These are phyloP conservation scores for Mucor irregularis DNA, from an alignment of 371 early-diverging fungal species.

Conservation along the genomic window DNA sequence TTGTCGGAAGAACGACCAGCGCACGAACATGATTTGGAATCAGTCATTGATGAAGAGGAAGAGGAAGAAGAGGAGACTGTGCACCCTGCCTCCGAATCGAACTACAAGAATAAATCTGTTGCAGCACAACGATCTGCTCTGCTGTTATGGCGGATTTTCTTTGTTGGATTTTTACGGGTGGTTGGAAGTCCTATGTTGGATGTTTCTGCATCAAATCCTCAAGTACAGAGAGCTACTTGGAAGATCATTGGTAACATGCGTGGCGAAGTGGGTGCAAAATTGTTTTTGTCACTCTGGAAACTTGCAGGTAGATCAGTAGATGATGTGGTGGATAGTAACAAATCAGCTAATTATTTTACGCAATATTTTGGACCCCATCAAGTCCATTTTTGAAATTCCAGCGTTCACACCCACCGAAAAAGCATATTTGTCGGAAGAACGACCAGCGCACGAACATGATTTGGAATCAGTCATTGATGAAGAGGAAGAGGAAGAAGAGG, in stretches of 20 bases:
- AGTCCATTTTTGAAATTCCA: conserved; percentile 45
- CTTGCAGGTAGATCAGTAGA: conserved; percentile 26
- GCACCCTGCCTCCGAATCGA: too few relatives aligned
- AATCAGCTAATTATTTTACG: conserved; percentile 52
- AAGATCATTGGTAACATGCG: conserved; percentile 66
- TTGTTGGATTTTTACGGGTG: conserved; percentile 54
- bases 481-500: neutral
- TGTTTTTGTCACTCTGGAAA: conserved; percentile 59
- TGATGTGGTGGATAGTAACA: too few relatives aligned
- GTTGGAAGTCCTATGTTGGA: conserved; percentile 60
- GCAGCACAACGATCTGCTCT: conserved; percentile 5
- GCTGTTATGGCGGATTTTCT: conserved; percentile 60
- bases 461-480: neutral
- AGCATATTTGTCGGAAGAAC: conserved; percentile 1
- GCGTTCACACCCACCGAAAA: conserved; percentile 39
- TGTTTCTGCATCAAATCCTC: conserved; percentile 59
- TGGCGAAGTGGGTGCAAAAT: conserved; percentile 56
- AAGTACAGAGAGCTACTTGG: conserved; percentile 58
- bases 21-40: too few relatives aligned
- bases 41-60: conserved; percentile 2
- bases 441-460: neutral
- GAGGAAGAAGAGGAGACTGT: neutral
- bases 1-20: too few relatives aligned
- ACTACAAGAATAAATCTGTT: too few relatives aligned
- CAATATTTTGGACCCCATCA: conserved; percentile 56